A percentile compares a stretch with the other conserved stretches of the same genome.
Evolutionary conservation across 495 filamentous ascomycete species (phyloP).

Genomic region (Penicillium psychrofluorescens): DNA sequence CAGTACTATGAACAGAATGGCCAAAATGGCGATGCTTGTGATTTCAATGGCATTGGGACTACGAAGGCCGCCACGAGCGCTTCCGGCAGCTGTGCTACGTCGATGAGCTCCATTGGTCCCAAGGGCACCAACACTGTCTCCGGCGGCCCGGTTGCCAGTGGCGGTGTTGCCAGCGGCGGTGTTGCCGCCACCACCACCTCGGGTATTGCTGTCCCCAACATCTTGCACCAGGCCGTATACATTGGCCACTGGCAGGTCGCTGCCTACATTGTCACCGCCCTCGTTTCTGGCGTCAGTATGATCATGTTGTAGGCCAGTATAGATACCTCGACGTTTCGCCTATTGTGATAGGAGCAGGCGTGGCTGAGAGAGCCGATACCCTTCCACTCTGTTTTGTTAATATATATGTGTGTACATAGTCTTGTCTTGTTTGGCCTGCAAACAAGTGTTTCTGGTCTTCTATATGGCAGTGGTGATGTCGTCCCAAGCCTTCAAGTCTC

Average conservation of each 20-base stretch:
- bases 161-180: conserved; percentile 20
- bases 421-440: no score
- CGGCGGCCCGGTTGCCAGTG: conserved; percentile 40
- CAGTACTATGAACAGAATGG: conserved; percentile 58
- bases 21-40: conserved; percentile 55
- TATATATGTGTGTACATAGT: no score
- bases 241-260: conserved; percentile 60
- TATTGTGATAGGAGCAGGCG: no score
- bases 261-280: conserved; percentile 59
- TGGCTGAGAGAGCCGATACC: no score
- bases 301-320: conserved; percentile 55
- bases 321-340: no score
- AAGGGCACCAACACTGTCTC: conserved; percentile 58
- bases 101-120: conserved; percentile 52
- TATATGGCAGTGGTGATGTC: no score
- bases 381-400: no score
- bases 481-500: no score
- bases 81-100: conserved; percentile 43
- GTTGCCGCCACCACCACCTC: conserved; percentile 33
- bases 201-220: conserved; percentile 31
- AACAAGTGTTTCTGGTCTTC: no score
- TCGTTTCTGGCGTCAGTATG: conserved; percentile 66
- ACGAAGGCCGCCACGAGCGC: conserved; percentile 35
- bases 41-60: conserved; percentile 64
- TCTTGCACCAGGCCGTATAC: conserved; percentile 47